Evolutionary conservation across 2,329 filamentous ascomycete species (phyloP).

Genomic region (Davidsoniella virescens): DNA sequence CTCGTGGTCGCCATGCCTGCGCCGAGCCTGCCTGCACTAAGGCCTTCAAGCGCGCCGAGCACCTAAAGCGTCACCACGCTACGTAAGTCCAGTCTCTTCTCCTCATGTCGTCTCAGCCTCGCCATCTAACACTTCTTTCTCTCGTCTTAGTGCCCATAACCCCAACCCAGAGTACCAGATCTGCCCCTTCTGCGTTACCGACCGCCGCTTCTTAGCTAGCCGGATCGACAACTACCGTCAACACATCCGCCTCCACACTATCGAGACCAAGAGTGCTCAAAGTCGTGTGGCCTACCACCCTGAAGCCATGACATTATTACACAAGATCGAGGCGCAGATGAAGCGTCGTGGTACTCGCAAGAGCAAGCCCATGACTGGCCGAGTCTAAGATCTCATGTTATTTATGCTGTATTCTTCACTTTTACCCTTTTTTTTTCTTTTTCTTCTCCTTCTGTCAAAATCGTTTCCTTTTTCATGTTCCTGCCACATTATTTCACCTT

Average conservation of each 20-base stretch:
- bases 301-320: constrained; percentile 16
- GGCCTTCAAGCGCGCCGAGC: constrained; percentile 36
- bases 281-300: constrained; percentile 20
- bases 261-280: constrained; percentile 15
- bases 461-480: background rate
- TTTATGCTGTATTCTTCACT: constrained; percentile 3
- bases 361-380: constrained; percentile 7
- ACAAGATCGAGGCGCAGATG: constrained; percentile 13
- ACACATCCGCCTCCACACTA: constrained; percentile 24
- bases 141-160: constrained; percentile 10
- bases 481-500: constrained; percentile 8
- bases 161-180: constrained; percentile 8
- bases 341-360: constrained; percentile 13
- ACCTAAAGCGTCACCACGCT: constrained; percentile 37
- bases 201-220: constrained; percentile 9
- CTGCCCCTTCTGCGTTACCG: constrained; percentile 13
- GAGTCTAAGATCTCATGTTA: background rate
- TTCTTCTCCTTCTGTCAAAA: background rate
- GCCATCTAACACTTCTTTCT: background rate
- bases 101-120: background rate
- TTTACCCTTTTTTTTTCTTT: constrained; percentile 6
- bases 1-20: constrained; percentile 28
- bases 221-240: constrained; percentile 24
- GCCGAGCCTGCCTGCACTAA: constrained; percentile 30
- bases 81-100: constrained; percentile 25